These are phyloP conservation scores for Starmerella floricola DNA, from an alignment of 805 yeast species.

Conservation along the genomic window DNA sequence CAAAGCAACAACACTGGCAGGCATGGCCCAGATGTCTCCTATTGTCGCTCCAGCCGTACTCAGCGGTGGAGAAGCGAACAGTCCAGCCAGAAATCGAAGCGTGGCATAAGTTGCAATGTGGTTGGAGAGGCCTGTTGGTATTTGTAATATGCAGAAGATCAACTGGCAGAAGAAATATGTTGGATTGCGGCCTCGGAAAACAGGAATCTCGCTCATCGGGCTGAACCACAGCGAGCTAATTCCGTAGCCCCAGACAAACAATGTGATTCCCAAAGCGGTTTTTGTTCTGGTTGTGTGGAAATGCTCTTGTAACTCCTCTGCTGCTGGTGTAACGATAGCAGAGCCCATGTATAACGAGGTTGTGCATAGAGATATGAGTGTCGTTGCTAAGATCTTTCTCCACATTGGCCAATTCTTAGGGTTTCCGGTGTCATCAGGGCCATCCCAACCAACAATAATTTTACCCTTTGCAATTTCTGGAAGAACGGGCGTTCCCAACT, in stretches of 20 bases:
- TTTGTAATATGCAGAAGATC: constrained; percentile 40
- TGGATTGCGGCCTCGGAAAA: constrained; percentile 38
- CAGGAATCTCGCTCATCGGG: constrained; percentile 42
- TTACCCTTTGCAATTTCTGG: constrained; percentile 57
- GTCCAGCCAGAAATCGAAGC: constrained; percentile 42
- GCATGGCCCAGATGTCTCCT: constrained; percentile 37
- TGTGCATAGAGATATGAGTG: constrained; percentile 37
- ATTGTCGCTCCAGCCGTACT: constrained; percentile 50
- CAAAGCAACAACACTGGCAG: constrained; percentile 37
- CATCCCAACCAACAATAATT: constrained; percentile 27
- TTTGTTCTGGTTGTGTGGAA: constrained; percentile 35
- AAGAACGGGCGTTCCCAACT: background rate
- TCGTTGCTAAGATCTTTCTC: constrained; percentile 33
- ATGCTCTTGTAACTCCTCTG: constrained; percentile 31
- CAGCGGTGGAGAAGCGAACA: constrained; percentile 44
- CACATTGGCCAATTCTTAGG: constrained; percentile 46
- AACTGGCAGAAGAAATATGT: constrained; percentile 38
- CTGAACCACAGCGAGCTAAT: constrained; percentile 45
- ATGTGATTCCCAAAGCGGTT: constrained; percentile 42
- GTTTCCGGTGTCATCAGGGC: constrained; percentile 27
- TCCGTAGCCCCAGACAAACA: constrained; percentile 51
- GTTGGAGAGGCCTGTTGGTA: constrained; percentile 42
- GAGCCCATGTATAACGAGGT: constrained; percentile 47
- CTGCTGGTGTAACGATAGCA: constrained; percentile 47
- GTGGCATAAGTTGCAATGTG: constrained; percentile 42